Evolutionary conservation across 1,284 basidiomycete genomes (phyloP).

Genomic region (Puccinia polysora): DNA sequence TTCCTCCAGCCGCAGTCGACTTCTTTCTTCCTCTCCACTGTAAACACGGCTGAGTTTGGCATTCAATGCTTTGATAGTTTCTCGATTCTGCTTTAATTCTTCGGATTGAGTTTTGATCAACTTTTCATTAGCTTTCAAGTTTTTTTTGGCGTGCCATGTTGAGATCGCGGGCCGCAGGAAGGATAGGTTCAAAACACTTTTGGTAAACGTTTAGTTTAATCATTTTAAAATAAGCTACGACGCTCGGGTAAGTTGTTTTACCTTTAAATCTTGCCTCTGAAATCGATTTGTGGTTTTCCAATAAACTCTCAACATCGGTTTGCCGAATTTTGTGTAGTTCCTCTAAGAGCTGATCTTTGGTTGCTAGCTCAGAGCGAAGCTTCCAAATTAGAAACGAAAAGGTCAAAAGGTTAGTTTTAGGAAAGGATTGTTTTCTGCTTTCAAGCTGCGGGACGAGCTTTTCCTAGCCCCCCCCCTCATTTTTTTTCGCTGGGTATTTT

Average conservation of each 20-base stretch:
- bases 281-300: slow-evolving; percentile 18
- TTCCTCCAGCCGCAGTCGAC: slow-evolving; percentile 19
- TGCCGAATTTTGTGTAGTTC: slow-evolving; percentile 30
- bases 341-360: slow-evolving; percentile 26
- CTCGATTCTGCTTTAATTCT: not conserved
- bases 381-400: not conserved
- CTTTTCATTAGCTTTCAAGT: not conserved
- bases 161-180: too few relatives aligned
- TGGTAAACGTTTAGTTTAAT: too few relatives aligned
- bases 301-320: slow-evolving; percentile 16
- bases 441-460: not conserved
- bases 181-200: not conserved
- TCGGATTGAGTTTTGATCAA: slow-evolving; percentile 4
- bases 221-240: not conserved
- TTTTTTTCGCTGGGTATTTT: too few relatives aligned
- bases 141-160: not conserved
- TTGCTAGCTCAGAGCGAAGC: slow-evolving; percentile 26
- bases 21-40: slow-evolving; percentile 38
- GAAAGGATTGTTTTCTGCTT: not conserved
- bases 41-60: slow-evolving; percentile 21
- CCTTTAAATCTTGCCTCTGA: slow-evolving; percentile 18
- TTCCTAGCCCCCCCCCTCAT: too few relatives aligned
- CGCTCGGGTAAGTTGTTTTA: not conserved
- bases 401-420: not conserved
- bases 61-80: slow-evolving; percentile 22